A percentile compares a stretch with the other conserved stretches of the same genome.
These are phyloP conservation scores for Hibiscus mutabilis DNA, from an alignment of 345 rosid species.

Conservation along the genomic window DNA sequence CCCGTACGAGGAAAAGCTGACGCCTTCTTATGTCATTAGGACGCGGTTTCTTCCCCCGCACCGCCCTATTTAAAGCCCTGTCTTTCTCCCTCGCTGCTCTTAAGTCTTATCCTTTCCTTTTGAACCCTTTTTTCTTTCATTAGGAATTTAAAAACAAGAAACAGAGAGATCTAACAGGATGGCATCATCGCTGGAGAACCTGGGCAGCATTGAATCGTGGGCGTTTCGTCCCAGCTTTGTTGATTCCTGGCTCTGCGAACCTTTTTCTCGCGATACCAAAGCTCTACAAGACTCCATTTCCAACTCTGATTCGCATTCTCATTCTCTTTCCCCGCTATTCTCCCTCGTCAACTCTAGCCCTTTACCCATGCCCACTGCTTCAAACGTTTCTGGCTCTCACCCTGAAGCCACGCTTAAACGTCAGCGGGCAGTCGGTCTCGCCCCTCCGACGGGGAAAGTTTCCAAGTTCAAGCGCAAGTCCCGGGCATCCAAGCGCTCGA, in stretches of 20 bases:
- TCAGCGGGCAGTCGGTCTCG: neutral
- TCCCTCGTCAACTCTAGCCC: neutral
- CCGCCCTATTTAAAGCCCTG: constrained; percentile 23
- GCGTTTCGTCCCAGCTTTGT: neutral
- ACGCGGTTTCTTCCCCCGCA: constrained; percentile 42
- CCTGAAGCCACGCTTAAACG: constrained; percentile 26
- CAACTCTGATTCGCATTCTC: neutral
- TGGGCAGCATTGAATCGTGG: neutral
- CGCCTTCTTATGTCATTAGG: constrained; percentile 33
- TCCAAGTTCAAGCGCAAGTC: constrained; percentile 55
- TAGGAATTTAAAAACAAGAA: too few species aligned
- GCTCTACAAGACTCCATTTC: neutral
- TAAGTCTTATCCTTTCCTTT: neutral
- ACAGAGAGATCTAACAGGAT: constrained; percentile 3
- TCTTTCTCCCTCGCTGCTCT: neutral
- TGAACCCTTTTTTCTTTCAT: neutral
- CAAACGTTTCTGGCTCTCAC: neutral
- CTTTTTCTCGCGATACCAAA: neutral
- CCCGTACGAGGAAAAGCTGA: constrained; percentile 37
- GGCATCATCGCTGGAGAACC: neutral
- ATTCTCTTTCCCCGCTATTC: neutral
- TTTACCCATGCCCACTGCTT: neutral
- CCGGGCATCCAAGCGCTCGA: constrained; percentile 42
- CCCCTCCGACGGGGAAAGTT: constrained; percentile 24
- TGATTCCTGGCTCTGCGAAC: neutral